Evolutionary conservation across 768 basidiomycete genomes (phyloP).

Genomic region (Trametopsis cervina): DNA sequence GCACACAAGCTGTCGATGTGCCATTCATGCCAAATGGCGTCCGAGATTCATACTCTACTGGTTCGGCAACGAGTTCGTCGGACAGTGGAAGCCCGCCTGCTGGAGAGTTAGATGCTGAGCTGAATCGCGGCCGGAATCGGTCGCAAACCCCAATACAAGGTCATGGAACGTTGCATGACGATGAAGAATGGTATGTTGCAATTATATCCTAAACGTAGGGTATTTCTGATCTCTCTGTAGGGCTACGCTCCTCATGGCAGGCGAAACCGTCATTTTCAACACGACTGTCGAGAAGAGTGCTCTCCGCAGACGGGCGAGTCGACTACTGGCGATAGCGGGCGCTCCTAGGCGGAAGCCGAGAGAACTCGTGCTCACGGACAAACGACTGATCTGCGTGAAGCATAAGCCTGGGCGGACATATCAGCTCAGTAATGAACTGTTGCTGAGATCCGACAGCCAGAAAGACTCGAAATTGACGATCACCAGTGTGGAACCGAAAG

Average conservation of each 20-base stretch:
- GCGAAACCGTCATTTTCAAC: conserved; percentile 43
- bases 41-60: conserved; percentile 26
- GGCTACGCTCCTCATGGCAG: conserved; percentile 32
- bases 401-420: conserved; percentile 30
- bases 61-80: conserved; percentile 41
- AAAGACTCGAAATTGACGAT: conserved; percentile 41
- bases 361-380: conserved; percentile 50
- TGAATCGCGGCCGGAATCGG: conserved; percentile 46
- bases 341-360: conserved; percentile 43
- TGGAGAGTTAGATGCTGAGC: conserved; percentile 27
- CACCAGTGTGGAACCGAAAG: conserved; percentile 41
- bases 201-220: too few relatives aligned
- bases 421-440: conserved; percentile 46
- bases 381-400: conserved; percentile 53
- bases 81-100: conserved; percentile 36
- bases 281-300: conserved; percentile 48
- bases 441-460: conserved; percentile 38
- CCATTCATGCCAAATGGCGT: conserved; percentile 16
- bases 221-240: conserved; percentile 19
- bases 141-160: conserved; percentile 49
- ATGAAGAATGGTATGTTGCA: conserved; percentile 38
- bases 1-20: conserved; percentile 21
- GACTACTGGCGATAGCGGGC: conserved; percentile 44
- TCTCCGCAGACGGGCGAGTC: conserved; percentile 50
- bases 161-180: conserved; percentile 26